These are phyloP conservation scores for Aspergillus udagawae DNA, from an alignment of 2,329 filamentous ascomycete genomes.

Conservation along the genomic window DNA sequence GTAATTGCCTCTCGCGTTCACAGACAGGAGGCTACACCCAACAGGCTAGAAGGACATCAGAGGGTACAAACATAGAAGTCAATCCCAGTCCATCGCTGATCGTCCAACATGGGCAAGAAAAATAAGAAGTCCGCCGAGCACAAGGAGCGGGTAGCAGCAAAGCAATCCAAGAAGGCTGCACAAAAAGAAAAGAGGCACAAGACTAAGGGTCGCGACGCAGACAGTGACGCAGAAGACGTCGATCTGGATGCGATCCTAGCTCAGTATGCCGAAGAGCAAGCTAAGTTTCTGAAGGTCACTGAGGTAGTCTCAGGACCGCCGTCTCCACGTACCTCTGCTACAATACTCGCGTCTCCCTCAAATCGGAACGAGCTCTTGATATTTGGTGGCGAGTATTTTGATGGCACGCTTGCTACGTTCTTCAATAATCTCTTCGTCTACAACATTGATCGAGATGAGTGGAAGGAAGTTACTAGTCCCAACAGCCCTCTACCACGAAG, in stretches of 20 bases:
- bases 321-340: constrained; percentile 71
- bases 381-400: constrained; percentile 94
- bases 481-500: constrained; percentile 88
- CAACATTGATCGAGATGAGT: constrained; percentile 79
- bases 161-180: constrained; percentile 78
- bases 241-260: constrained; percentile 91
- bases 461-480: constrained; percentile 83
- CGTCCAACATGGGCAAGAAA: constrained; percentile 46
- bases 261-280: constrained; percentile 88
- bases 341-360: constrained; percentile 77
- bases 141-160: constrained; percentile 58
- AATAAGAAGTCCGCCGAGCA: constrained; percentile 56
- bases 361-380: constrained; percentile 85
- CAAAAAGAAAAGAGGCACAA: constrained; percentile 77
- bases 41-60: background rate
- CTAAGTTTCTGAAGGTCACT: constrained; percentile 89
- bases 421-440: constrained; percentile 66
- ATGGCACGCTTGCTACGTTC: constrained; percentile 75
- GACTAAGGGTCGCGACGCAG: constrained; percentile 61
- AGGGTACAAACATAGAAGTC: background rate
- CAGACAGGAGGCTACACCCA: background rate
- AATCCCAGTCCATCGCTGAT: background rate
- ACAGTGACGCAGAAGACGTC: constrained; percentile 86
- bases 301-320: constrained; percentile 72
- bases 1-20: background rate